These are phyloP conservation scores for Excoecaria agallocha DNA, from an alignment of 345 rosid species.

Conservation along the genomic window DNA sequence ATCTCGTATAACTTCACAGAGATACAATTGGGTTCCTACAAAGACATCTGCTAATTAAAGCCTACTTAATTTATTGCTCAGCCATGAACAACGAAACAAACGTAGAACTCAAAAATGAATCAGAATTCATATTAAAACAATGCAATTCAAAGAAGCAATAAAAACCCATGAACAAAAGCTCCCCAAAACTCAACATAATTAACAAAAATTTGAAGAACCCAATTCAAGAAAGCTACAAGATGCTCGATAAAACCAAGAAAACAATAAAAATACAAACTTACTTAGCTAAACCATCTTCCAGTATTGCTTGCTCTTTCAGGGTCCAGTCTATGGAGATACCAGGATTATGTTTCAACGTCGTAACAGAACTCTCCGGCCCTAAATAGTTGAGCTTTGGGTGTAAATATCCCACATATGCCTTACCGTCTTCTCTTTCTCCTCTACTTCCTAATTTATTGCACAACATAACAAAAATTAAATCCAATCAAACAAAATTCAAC, in stretches of 20 bases:
- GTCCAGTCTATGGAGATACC: slow-evolving; percentile 62
- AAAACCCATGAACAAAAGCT: background rate
- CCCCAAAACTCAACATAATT: background rate
- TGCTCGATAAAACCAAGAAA: background rate
- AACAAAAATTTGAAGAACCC: background rate
- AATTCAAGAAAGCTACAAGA: slow-evolving; percentile 3
- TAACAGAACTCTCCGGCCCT: slow-evolving; percentile 26
- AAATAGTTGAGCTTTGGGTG: slow-evolving; percentile 47
- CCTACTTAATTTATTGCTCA: background rate
- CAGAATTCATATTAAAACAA: background rate
- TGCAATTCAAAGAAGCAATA: background rate
- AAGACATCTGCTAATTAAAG: background rate
- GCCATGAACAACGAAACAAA: background rate
- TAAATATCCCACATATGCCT: slow-evolving; percentile 80
- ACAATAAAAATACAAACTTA: slow-evolving; percentile 26
- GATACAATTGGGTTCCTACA: background rate
- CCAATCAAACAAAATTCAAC: background rate
- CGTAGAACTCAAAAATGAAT: background rate
- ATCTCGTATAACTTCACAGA: background rate
- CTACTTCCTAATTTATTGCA: slow-evolving; percentile 51
- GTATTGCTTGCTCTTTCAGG: slow-evolving; percentile 47
- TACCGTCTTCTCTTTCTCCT: slow-evolving; percentile 73
- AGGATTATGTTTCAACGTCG: slow-evolving; percentile 56
- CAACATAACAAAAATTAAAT: background rate
- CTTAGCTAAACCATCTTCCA: slow-evolving; percentile 48